Base-by-base conservation (phyloP, 148 eudicot genomes). In the Silene uniflora region DNA sequence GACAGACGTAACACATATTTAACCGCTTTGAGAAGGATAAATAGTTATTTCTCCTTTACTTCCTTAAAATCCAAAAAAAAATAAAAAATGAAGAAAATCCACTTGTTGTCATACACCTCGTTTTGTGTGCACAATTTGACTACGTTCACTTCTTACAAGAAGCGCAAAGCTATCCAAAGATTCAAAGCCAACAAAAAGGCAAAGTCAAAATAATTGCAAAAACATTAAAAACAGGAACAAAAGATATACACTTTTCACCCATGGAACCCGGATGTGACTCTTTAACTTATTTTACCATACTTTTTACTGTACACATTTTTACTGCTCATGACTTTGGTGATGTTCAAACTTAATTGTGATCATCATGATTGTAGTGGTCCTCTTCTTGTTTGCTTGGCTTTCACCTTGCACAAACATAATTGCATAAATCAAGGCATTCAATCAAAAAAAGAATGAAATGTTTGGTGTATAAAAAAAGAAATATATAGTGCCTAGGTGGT, bases 161-260 rank as follows among this genome's bases (percentile, higher is more conserved):
- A 22, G 75, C 65, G 69, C 44, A 79, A 79, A 79, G 78, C 59
- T 52, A 52, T 14, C 5, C 5, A 35, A 39, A 39, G 44, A 39
- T 39, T 39, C 44, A 39, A 39, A 75, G 61, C 6, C 44, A 47
- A 13, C 10, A 32, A 75, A 70, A 80, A 75, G 55, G 70, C 49
- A 19, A 72, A 54, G 71, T 66, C 73, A 73, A 78, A 27, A 72
- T 75, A 58, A 73, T 64, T 73, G 67, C 32, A 66, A 66, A 66
- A 39, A 14, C 7, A 17, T 5, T 6, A 14, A 27, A 59, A 19
- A 42, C 14, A 63, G 24, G 32, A 74, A 25, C 9, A 62, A 77
- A 49, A 46, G 5, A 5, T 14, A 35, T 12, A 7, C 19, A 71
- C 44, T 47, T 71, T 70, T 71, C 22, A 35, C 62, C 63, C 52